phyloP scores from a whole-genome alignment of 164 flowering plant genomes.

The Tinospora cordifolia region DNA sequence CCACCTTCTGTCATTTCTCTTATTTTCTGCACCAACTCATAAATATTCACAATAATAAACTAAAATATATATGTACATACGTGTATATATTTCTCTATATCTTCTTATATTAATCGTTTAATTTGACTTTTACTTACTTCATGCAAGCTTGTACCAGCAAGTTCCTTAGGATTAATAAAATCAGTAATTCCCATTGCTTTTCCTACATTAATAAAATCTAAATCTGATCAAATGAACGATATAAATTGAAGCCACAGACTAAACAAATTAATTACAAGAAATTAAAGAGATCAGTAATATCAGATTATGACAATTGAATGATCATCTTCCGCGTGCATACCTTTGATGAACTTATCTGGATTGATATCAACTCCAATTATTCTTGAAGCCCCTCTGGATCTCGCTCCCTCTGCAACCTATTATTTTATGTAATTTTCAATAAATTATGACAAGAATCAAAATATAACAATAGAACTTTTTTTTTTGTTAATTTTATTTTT shows the following conservation, averaged over 20 bases:
- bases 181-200: constrained; percentile 58
- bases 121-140: constrained; percentile 30
- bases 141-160: constrained; percentile 32
- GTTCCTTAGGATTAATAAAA: constrained; percentile 49
- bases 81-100: no score
- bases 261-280: neutral
- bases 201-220: constrained; percentile 20
- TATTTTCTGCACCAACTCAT: constrained; percentile 39
- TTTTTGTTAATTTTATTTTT: no score
- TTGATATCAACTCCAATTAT: constrained; percentile 71
- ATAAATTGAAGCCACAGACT: neutral
- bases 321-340: constrained; percentile 16
- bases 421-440: neutral
- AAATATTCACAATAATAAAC: neutral
- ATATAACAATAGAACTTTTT: no score
- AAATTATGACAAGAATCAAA: no score
- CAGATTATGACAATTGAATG: neutral
- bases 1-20: constrained; percentile 55
- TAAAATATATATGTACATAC: no score
- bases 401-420: constrained; percentile 69
- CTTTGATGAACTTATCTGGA: constrained; percentile 41
- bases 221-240: no score
- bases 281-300: no score
- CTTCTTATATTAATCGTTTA: neutral
- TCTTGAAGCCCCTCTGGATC: constrained; percentile 55